These are phyloP conservation scores for Solanum hybrid DNA, from an alignment of 305 asterid genomes.

Conservation along the genomic window DNA sequence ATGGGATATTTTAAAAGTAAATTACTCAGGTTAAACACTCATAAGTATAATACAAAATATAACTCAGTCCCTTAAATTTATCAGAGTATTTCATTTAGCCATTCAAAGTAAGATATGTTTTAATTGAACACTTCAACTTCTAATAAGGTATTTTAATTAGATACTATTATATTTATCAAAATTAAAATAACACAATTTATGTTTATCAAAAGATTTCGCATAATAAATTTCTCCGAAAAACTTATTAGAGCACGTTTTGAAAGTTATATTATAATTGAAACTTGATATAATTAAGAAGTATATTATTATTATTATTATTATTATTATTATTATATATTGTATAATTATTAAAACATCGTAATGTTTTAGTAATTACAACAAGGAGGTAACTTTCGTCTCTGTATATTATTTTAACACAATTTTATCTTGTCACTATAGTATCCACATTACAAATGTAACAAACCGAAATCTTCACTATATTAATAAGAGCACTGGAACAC, in stretches of 20 bases:
- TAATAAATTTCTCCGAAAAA: neutral
- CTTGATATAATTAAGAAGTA: neutral
- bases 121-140: neutral
- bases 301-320: too few species aligned
- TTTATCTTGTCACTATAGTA: neutral
- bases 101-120: too few species aligned
- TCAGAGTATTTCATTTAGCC: neutral
- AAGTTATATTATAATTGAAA: neutral
- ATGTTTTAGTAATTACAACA: neutral
- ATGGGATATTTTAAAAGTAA: neutral
- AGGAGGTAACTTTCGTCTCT: neutral
- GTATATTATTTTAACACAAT: too few species aligned
- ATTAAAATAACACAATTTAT: too few species aligned
- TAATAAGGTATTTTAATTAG: too few species aligned
- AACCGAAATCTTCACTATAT: too few species aligned
- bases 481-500: too few species aligned
- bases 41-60: too few species aligned
- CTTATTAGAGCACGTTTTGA: neutral
- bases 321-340: neutral
- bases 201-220: neutral
- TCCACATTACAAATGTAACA: neutral
- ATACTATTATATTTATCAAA: too few species aligned
- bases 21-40: neutral
- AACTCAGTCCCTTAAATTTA: neutral
- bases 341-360: neutral